These are phyloP conservation scores for Vaccinium macrocarpon DNA, from an alignment of 148 eudicot species.

Conservation along the genomic window DNA sequence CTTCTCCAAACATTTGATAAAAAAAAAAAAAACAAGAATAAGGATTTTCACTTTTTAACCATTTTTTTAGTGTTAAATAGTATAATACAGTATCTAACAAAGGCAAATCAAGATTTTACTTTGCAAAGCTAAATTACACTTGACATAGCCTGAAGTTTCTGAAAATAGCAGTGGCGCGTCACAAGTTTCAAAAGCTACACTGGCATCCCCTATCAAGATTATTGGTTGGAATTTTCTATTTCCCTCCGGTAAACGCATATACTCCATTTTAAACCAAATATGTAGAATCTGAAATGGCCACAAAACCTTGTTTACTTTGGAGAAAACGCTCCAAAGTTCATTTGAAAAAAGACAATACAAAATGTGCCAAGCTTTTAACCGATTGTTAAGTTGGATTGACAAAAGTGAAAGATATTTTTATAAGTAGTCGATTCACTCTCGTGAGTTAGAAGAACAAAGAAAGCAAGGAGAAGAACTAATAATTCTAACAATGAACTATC, in stretches of 20 bases:
- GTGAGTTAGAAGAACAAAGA: too few species aligned
- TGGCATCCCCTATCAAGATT: neutral
- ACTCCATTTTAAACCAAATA: neutral
- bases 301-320: neutral
- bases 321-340: neutral
- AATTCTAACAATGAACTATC: neutral
- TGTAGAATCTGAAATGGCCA: neutral
- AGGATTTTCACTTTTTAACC: too few species aligned
- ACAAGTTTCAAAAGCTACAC: neutral
- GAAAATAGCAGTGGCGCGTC: neutral
- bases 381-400: too few species aligned
- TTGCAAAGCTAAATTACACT: neutral
- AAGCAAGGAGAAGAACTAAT: too few species aligned
- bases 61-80: too few species aligned
- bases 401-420: too few species aligned
- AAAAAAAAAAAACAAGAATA: too few species aligned
- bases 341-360: neutral
- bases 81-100: too few species aligned
- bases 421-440: too few species aligned
- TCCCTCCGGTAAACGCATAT: neutral
- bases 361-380: too few species aligned
- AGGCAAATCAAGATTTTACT: neutral
- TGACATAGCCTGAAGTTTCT: neutral
- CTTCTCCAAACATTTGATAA: too few species aligned
- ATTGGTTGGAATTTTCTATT: neutral